phyloP scores from a whole-genome alignment of 129 eudicot species.

The Pseudognaphalium luteoalbum region DNA sequence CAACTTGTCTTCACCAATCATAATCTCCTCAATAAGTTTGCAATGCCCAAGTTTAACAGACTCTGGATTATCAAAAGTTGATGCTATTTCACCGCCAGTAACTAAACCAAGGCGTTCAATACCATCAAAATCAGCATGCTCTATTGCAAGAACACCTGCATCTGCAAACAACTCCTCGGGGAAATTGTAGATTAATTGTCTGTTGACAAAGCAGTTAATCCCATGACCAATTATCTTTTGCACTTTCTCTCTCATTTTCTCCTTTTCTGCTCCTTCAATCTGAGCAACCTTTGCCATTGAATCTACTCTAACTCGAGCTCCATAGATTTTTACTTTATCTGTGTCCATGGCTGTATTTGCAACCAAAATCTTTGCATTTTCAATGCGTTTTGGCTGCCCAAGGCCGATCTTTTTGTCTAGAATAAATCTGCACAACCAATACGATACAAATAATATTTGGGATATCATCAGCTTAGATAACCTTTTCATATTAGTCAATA shows the following conservation, averaged over 20 bases:
- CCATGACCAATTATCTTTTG: slow-evolving; percentile 90
- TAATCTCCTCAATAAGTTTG: slow-evolving; percentile 92
- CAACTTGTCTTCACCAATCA: slow-evolving; percentile 94
- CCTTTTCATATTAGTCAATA: background rate
- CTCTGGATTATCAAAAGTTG: slow-evolving; percentile 95
- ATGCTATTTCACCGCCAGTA: slow-evolving; percentile 99
- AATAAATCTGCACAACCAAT: slow-evolving; percentile 63
- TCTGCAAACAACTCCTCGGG: slow-evolving; percentile 98
- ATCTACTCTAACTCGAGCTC: slow-evolving; percentile 98
- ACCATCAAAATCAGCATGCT: slow-evolving; percentile 99
- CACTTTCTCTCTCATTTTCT: slow-evolving; percentile 96
- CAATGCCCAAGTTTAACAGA: slow-evolving; percentile 96
- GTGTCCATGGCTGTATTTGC: slow-evolving; percentile 99
- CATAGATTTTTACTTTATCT: slow-evolving; percentile 92
- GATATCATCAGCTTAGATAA: background rate
- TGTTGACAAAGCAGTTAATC: slow-evolving; percentile 84
- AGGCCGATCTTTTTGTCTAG: slow-evolving; percentile 93
- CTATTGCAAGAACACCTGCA: slow-evolving; percentile 96
- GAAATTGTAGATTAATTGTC: slow-evolving; percentile 91
- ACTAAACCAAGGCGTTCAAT: slow-evolving; percentile 90
- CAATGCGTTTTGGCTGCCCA: slow-evolving; percentile 94
- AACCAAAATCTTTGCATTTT: slow-evolving; percentile 89
- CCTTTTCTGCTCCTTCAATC: slow-evolving; percentile 89
- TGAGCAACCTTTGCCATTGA: slow-evolving; percentile 98
- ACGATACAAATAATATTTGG: background rate